Evolutionary conservation across 177 flowering plant genomes (phyloP).

Genomic region (Telopea speciosissima): DNA sequence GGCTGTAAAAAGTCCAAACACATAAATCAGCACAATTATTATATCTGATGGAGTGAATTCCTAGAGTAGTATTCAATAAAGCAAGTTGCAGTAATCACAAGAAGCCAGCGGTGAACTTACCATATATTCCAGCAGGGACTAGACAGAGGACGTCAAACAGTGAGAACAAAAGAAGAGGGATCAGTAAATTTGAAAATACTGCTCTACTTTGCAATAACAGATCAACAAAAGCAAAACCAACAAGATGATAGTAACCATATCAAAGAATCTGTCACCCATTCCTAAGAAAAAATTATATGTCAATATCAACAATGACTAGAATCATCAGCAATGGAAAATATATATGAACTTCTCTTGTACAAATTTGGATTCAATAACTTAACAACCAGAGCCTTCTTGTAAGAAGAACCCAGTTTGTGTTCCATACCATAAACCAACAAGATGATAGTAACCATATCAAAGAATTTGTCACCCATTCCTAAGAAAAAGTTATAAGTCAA

Average conservation of each 20-base stretch:
- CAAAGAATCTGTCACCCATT: not conserved
- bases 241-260: not conserved
- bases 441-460: not conserved
- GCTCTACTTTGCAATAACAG: not conserved
- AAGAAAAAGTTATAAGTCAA: not conserved
- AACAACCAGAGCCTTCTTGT: not conserved
- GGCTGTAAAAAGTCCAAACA: constrained; percentile 38
- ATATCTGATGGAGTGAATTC: not conserved
- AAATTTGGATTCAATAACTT: not conserved
- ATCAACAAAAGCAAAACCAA: not conserved
- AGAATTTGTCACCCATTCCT: not conserved
- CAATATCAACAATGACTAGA: not conserved
- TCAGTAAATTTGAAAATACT: constrained; percentile 10
- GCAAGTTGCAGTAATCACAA: not conserved
- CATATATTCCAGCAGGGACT: constrained; percentile 97
- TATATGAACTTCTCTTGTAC: not conserved
- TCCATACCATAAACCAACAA: too few relatives aligned
- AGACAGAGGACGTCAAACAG: constrained; percentile 17
- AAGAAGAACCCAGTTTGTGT: not conserved
- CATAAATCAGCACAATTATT: not conserved
- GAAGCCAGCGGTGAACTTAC: constrained; percentile 32
- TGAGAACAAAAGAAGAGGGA: constrained; percentile 13
- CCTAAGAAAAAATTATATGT: not conserved
- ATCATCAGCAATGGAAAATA: not conserved
- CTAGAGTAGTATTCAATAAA: not conserved